Base-by-base conservation (phyloP, 306 rosid genomes). In the Quercus berberidifolia region DNA sequence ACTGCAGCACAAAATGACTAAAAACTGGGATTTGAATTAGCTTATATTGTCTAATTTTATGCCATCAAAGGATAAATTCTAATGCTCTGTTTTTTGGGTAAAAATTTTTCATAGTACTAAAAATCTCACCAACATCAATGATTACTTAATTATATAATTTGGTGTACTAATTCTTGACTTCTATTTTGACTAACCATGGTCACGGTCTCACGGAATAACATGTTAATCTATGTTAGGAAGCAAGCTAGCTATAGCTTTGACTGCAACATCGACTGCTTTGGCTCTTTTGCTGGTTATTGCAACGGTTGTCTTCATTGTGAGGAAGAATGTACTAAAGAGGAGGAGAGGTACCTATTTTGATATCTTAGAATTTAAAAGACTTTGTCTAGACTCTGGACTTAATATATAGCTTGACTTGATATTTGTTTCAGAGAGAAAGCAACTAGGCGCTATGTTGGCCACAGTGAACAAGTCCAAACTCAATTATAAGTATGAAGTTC, bases 401-500 rank as follows among this genome's bases (percentile, higher is more conserved):
- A 33, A 31, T 72, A 13, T 56, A 18, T 38, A 35, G 41, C 72
- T 19, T 19, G 41, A 17, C 62, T 49, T 68, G 72, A 23, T 49
- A 68, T 54, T 74, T 68, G 58, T 65, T 76, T 73, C 88, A 90
- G 97, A 86, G 77, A 85, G 78, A 70, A 87, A 77, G 89, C 88
- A 85, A 31, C 73, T 92, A 4, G 97, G 97, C 69, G 73, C 87
- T 74, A 83, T 92, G 77, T 28, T 85, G 57, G 81, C 81, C 62
- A 63, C 76, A 3, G 82, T 87, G 84, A 85, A 80, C 65, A 84
- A 86, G 18, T 92, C 97, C 82, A 86, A 84, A 77, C 89, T 92
- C 73, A 87, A 80, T 83, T 71, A 70, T 81, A 49, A 90, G 5
- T 92, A 92, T 58, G 97, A 92, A 76, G 76, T 87, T 74, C 94